A percentile compares a stretch with the other conserved stretches of the same genome.
phyloP scores from a whole-genome alignment of 2,329 filamentous ascomycete genomes.

The Venturiaceae sp. region DNA sequence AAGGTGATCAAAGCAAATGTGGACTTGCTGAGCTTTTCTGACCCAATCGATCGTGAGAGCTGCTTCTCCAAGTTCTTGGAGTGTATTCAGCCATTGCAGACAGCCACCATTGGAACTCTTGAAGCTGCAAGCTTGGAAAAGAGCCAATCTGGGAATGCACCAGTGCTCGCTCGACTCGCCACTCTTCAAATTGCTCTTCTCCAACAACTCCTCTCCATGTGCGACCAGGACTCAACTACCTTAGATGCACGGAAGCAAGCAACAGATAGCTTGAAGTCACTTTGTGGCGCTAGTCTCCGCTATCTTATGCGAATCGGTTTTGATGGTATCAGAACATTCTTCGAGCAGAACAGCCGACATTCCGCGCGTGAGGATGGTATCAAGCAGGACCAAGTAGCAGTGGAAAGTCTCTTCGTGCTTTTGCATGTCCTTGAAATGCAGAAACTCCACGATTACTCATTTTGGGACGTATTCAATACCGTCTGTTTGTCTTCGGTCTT shows the following conservation, averaged over 20 bases:
- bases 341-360: slow-evolving; percentile 33
- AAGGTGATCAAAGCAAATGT: slow-evolving; percentile 1
- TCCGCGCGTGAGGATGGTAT: slow-evolving; percentile 38
- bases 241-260: neutral
- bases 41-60: slow-evolving; percentile 8
- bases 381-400: slow-evolving; percentile 28
- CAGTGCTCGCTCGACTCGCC: neutral
- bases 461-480: slow-evolving; percentile 35
- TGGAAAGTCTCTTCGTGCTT: slow-evolving; percentile 38
- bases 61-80: slow-evolving; percentile 1
- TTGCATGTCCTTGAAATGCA: slow-evolving; percentile 30
- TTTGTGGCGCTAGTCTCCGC: neutral
- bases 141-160: neutral
- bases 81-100: neutral
- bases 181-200: neutral
- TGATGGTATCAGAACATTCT: slow-evolving; percentile 26
- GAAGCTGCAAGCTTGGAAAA: neutral
- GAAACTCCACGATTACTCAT: slow-evolving; percentile 20
- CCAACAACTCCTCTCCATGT: neutral
- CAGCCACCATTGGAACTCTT: neutral
- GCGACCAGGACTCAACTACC: neutral
- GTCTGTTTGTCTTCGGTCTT: slow-evolving; percentile 17
- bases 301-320: neutral
- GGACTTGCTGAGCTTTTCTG: slow-evolving; percentile 4
- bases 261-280: neutral